Percentiles rank a stretch among this genome's conserved stretches.
phyloP scores from a whole-genome alignment of 306 rosid genomes.

The Hippophae gyantsensis region DNA sequence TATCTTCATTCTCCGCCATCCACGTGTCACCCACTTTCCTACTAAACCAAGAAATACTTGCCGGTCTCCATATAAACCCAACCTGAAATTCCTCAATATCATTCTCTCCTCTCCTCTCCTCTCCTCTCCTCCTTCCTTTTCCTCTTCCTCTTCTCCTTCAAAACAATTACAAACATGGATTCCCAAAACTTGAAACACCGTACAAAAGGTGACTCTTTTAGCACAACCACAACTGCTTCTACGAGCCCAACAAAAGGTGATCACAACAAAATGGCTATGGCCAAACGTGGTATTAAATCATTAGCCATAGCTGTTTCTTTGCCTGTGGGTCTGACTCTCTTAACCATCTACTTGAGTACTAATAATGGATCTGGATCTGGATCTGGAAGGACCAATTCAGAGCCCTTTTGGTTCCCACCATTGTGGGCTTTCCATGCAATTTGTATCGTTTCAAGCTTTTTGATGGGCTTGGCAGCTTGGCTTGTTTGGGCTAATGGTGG shows the following conservation, averaged over 20 bases:
- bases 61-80: too few species aligned
- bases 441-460: conserved; percentile 30
- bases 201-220: conserved; percentile 8
- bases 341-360: conserved; percentile 26
- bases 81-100: too few species aligned
- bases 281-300: conserved; percentile 72
- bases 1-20: too few species aligned
- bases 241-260: conserved; percentile 6
- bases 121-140: too few species aligned
- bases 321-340: conserved; percentile 42
- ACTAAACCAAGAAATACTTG: too few species aligned
- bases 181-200: conserved; percentile 44
- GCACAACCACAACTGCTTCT: conserved; percentile 2
- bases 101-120: too few species aligned
- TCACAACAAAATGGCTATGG: conserved; percentile 26
- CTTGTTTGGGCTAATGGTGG: conserved; percentile 74
- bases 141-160: too few species aligned
- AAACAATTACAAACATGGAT: conserved; percentile 26
- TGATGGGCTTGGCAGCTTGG: conserved; percentile 55
- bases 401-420: conserved; percentile 44
- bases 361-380: background rate
- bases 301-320: conserved; percentile 34
- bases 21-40: too few species aligned
- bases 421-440: conserved; percentile 46
- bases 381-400: background rate